Evolutionary conservation across 768 basidiomycete genomes (phyloP).

Genomic region (Pilatotrama ljubarskyi): DNA sequence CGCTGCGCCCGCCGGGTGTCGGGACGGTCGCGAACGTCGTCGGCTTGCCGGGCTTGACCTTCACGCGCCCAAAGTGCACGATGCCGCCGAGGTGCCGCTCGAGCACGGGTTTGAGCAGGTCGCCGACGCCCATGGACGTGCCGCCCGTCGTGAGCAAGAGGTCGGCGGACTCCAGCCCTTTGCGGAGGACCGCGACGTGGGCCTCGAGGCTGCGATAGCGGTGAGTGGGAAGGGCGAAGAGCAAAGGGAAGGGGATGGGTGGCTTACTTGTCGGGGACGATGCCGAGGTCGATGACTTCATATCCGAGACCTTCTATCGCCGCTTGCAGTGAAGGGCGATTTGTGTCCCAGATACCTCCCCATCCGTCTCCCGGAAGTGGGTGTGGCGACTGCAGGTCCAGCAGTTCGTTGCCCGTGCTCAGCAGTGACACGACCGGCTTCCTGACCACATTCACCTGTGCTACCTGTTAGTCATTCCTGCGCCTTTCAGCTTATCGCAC

Average conservation of each 20-base stretch:
- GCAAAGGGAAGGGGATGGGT: neutral
- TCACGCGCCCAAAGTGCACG: constrained; percentile 84
- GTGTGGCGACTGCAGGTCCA: constrained; percentile 53
- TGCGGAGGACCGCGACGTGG: constrained; percentile 57
- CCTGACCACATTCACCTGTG: constrained; percentile 64
- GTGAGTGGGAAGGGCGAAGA: neutral
- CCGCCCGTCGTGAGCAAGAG: constrained; percentile 85
- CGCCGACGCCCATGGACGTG: constrained; percentile 88
- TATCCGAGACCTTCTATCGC: constrained; percentile 74
- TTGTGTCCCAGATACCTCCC: constrained; percentile 84
- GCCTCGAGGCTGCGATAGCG: constrained; percentile 46
- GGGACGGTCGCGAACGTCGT: constrained; percentile 88
- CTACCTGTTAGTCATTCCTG: neutral
- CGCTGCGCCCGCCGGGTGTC: constrained; percentile 26
- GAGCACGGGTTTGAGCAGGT: constrained; percentile 85
- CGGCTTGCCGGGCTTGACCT: constrained; percentile 75
- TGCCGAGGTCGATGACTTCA: constrained; percentile 76
- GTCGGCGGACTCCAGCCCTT: constrained; percentile 65
- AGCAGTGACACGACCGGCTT: constrained; percentile 79
- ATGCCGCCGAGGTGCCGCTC: constrained; percentile 75
- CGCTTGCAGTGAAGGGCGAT: constrained; percentile 75
- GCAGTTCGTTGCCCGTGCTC: constrained; percentile 84
- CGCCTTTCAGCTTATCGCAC: neutral
- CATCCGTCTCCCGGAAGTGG: constrained; percentile 43
- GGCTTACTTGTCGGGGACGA: constrained; percentile 71